Evolutionary conservation across 129 eudicot species (phyloP).

Genomic region (Cynara cardunculus): DNA sequence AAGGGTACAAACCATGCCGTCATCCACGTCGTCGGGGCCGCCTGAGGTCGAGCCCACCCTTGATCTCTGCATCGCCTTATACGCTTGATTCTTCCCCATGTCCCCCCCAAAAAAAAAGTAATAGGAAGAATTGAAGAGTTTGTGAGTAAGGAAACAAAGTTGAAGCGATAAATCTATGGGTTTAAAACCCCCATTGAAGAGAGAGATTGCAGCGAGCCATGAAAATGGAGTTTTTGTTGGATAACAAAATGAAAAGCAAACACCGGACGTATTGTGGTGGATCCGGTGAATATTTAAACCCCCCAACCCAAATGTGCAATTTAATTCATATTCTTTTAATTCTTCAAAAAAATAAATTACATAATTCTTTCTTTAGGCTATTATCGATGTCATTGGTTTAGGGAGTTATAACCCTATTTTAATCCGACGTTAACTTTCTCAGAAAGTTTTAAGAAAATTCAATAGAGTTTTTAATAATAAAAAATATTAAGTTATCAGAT

Average conservation of each 20-base stretch:
- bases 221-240: neutral
- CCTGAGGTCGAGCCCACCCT: conserved; percentile 72
- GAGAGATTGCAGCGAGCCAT: neutral
- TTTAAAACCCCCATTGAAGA: neutral
- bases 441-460: too few relatives aligned
- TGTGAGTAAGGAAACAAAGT: neutral
- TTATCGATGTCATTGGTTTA: too few relatives aligned
- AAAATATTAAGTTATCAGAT: too few relatives aligned
- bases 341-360: neutral
- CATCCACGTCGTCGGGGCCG: conserved; percentile 82
- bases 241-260: neutral
- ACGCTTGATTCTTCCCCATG: conserved; percentile 97
- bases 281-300: too few relatives aligned
- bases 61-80: conserved; percentile 98
- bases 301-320: too few relatives aligned
- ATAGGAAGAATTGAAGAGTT: neutral
- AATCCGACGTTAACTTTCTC: too few relatives aligned
- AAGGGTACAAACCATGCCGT: conserved; percentile 99
- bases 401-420: too few relatives aligned
- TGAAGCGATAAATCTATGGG: neutral
- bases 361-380: too few relatives aligned
- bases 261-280: neutral
- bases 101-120: neutral
- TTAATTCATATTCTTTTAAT: neutral
- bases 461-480: too few relatives aligned